These are phyloP conservation scores for Penicillium sp. DNA, from an alignment of 2,329 filamentous ascomycete species.

Conservation along the genomic window DNA sequence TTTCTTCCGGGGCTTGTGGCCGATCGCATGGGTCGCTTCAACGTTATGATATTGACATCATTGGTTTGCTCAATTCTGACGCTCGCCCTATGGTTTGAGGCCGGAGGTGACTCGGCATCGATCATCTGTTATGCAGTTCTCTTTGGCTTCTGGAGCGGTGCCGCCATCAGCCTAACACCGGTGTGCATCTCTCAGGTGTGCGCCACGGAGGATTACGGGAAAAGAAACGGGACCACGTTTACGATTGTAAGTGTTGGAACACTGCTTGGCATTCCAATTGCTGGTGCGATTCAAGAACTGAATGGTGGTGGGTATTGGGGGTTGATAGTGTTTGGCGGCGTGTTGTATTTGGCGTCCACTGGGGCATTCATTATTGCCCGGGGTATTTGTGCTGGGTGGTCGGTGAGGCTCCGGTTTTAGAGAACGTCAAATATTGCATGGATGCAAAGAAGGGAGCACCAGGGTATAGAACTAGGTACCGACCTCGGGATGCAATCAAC, in stretches of 20 bases:
- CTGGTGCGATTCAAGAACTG: constrained; percentile 13
- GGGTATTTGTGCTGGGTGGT: constrained; percentile 24
- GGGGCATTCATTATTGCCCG: constrained; percentile 26
- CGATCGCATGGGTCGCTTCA: constrained; percentile 30
- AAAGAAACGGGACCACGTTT: constrained; percentile 37
- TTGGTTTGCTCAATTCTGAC: constrained; percentile 21
- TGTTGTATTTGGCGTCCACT: constrained; percentile 27
- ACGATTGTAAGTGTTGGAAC: constrained; percentile 28
- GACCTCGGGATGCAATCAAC: too few species aligned
- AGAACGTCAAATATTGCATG: neutral
- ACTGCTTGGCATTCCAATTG: constrained; percentile 23
- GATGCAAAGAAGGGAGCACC: neutral
- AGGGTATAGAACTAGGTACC: too few species aligned
- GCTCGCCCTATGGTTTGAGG: constrained; percentile 25
- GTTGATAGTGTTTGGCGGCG: constrained; percentile 25
- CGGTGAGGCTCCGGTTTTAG: constrained; percentile 18
- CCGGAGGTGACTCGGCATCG: constrained; percentile 2
- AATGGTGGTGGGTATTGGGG: constrained; percentile 10
- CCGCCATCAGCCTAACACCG: constrained; percentile 40
- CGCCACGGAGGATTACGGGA: constrained; percentile 42
- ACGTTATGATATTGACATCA: constrained; percentile 27
- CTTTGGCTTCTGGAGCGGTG: constrained; percentile 41
- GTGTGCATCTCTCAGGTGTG: constrained; percentile 52
- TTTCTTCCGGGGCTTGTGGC: constrained; percentile 26
- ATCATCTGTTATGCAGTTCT: constrained; percentile 20